Evolutionary conservation across 352 stramenopile genomes (phyloP), one percentile per base, ranked within the genome.

Genomic region (Phytophthora idaei): DNA sequence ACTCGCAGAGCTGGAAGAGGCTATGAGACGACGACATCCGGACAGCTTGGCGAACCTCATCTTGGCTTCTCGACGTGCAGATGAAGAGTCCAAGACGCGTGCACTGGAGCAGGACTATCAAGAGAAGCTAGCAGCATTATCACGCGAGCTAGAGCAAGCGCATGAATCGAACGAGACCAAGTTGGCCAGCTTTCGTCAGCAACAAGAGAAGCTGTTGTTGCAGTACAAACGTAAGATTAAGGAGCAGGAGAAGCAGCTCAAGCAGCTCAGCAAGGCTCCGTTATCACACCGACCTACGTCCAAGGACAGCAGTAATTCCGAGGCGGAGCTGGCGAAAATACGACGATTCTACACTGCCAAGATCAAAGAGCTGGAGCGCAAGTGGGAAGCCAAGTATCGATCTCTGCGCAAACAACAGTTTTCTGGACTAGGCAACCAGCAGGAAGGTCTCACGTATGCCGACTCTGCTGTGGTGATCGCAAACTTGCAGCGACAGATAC

Each of bases 21-120:
- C 86, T 0, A 92, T 94, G 82, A 78, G 81, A 1, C 80, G 73
- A 31, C 80, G 86, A 21, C 85, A 96, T 31, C 88, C 88, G 1
- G 84, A 96, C 28, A 94, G 85, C 41, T 66, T 96, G 37, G 73
- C 88, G 10, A 94, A 89, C 56, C 71, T 96, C 25, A 91, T 94
- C 37, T 60, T 94, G 15, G 83, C 80, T 27, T 89, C 83, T 61
- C 77, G 79, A 32, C 85, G 88, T 49, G 80, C 78, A 3, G 76
- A 90, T 8, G 83, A 93, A 50, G 83, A 92, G 29, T 82, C 75
- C 4, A 84, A 79, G n/a, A 73, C 77, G 11, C 50, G 67, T 17
- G 48, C 77, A 14, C 54, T 90, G 14, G 60, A 80, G 7, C 56
- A 58, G 11, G 57, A 80, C 4, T 80, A 83, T 17, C 41, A 82